Conservation (phyloP, 352 stramenopile species). For the Pythium sp. region DNA sequence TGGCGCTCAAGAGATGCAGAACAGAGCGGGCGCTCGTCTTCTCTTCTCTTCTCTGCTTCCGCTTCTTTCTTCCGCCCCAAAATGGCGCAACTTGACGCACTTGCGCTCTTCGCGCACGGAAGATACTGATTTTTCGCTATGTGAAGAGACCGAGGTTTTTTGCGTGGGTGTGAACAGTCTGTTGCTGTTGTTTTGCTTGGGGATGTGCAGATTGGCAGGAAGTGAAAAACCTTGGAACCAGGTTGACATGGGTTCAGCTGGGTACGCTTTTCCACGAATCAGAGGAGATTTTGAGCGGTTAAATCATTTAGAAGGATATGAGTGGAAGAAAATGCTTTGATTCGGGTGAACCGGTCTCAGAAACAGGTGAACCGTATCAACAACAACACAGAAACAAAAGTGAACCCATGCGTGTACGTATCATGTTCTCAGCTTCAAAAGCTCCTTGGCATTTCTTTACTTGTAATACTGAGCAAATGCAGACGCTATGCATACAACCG, state of each 20-base stretch:
- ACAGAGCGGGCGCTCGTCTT: neutral
- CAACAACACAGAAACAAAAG: neutral
- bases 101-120: neutral
- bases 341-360: neutral
- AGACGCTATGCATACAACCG: neutral
- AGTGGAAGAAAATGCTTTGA: neutral
- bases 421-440: neutral
- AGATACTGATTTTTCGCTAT: slow-evolving; percentile 6
- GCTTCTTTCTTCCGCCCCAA: neutral
- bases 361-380: neutral
- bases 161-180: neutral
- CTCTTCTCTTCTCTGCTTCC: neutral
- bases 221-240: neutral
- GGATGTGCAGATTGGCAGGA: neutral
- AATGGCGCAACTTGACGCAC: neutral
- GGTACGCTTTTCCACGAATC: neutral
- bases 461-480: neutral
- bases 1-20: neutral
- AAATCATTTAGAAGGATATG: neutral
- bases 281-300: neutral
- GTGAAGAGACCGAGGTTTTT: neutral
- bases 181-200: neutral
- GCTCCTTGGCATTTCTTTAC: neutral
- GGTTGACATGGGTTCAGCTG: neutral
- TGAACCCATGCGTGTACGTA: neutral